Evolutionary conservation across 1,284 basidiomycete species (phyloP).

Genomic region (Trichosporon ovoides): DNA sequence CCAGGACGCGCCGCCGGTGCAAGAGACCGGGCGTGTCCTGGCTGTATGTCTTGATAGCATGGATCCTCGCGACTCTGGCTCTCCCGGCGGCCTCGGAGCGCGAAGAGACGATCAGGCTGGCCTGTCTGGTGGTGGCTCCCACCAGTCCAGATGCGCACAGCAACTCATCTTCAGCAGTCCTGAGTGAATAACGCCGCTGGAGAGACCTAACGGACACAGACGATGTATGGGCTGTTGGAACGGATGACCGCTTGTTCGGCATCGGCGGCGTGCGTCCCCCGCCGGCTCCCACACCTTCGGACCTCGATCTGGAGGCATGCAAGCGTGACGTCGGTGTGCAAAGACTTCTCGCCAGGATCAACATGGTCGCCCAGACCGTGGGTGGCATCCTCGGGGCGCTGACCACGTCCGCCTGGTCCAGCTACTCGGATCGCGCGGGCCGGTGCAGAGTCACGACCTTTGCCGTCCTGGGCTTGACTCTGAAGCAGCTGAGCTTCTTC

Average conservation of each 20-base stretch:
- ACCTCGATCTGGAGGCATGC: conserved; percentile 3
- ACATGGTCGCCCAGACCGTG: neutral
- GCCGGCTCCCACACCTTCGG: neutral
- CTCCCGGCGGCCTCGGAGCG: neutral
- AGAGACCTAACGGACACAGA: neutral
- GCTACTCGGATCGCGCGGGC: conserved; percentile 1
- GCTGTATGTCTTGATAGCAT: neutral
- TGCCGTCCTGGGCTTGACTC: neutral
- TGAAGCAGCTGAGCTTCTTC: neutral
- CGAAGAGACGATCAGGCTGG: conserved; percentile 1
- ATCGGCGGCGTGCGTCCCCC: too few relatives aligned
- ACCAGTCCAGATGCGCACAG: neutral
- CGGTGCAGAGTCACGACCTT: neutral
- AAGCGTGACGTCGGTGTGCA: neutral
- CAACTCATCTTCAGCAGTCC: neutral
- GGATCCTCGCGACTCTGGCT: neutral
- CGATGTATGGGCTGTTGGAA: neutral
- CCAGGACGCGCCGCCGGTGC: neutral
- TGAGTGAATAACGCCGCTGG: neutral
- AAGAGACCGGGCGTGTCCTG: neutral
- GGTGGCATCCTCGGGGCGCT: neutral
- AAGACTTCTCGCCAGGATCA: neutral
- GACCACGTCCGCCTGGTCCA: neutral
- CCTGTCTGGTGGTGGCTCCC: neutral
- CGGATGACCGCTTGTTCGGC: too few relatives aligned